phyloP scores from a whole-genome alignment of 805 yeast species.

The Tetrapisispora phaffii region DNA sequence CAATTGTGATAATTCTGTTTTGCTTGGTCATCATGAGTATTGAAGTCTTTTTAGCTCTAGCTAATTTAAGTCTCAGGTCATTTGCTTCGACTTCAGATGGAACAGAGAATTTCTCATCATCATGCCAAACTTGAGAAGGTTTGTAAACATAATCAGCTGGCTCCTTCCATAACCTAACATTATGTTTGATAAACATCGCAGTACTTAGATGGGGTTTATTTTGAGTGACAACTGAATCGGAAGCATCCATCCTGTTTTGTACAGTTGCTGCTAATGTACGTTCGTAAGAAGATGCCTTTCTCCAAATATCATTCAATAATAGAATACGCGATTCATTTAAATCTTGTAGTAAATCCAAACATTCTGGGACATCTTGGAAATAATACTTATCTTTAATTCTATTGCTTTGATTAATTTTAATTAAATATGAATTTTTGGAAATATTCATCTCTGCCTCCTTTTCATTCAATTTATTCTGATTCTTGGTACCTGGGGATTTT shows the following conservation, averaged over 20 bases:
- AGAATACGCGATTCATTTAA: constrained; percentile 70
- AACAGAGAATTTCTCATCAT: constrained; percentile 67
- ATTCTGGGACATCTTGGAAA: constrained; percentile 88
- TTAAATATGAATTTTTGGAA: constrained; percentile 74
- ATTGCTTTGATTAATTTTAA: constrained; percentile 76
- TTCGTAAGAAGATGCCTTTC: constrained; percentile 54
- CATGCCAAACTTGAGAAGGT: constrained; percentile 95
- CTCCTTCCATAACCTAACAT: constrained; percentile 64
- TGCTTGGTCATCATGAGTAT: constrained; percentile 23
- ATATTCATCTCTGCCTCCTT: constrained; percentile 74
- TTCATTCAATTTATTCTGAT: constrained; percentile 41
- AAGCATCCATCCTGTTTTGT: constrained; percentile 36
- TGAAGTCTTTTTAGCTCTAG: constrained; percentile 29
- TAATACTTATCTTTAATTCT: constrained; percentile 85
- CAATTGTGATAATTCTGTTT: constrained; percentile 26
- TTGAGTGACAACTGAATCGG: constrained; percentile 49
- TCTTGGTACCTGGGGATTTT: constrained; percentile 44
- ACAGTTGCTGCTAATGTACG: constrained; percentile 39
- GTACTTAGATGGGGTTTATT: constrained; percentile 71
- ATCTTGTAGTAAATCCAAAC: constrained; percentile 75
- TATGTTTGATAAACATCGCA: constrained; percentile 89
- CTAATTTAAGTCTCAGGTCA: constrained; percentile 43
- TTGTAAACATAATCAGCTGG: constrained; percentile 77
- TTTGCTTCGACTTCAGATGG: constrained; percentile 48
- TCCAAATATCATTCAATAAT: constrained; percentile 59